Conservation (phyloP, 768 basidiomycete genomes). For the Trametes elegans region DNA sequence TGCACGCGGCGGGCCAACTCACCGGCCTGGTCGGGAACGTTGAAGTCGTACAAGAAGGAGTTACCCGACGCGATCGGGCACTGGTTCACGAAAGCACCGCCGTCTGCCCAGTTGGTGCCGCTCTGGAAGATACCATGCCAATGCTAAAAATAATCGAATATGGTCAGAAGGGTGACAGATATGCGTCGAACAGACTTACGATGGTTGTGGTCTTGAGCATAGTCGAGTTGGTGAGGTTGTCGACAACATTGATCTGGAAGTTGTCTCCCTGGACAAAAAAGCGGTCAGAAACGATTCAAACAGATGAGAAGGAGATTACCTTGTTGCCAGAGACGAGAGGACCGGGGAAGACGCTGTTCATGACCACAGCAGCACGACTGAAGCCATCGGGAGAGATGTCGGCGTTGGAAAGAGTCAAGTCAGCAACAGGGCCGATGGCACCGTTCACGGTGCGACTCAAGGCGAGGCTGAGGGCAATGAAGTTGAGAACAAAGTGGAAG, state of each 20-base stretch:
- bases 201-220: slow-evolving; percentile 14
- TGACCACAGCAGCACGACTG: slow-evolving; percentile 33
- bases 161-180: background rate
- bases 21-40: slow-evolving; percentile 24
- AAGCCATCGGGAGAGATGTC: slow-evolving; percentile 31
- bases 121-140: slow-evolving; percentile 50
- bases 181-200: background rate
- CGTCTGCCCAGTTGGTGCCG: slow-evolving; percentile 43
- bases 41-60: slow-evolving; percentile 39
- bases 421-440: slow-evolving; percentile 11
- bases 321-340: slow-evolving; percentile 6
- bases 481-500: too few species aligned
- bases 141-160: slow-evolving; percentile 8
- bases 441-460: background rate
- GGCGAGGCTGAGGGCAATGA: background rate
- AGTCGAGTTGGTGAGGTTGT: slow-evolving; percentile 10
- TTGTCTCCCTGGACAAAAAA: slow-evolving; percentile 24
- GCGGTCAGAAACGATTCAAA: too few species aligned
- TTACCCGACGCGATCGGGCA: slow-evolving; percentile 32
- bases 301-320: too few species aligned
- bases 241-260: slow-evolving; percentile 15
- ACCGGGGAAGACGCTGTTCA: slow-evolving; percentile 16
- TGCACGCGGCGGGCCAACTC: background rate
- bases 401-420: slow-evolving; percentile 27
- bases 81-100: slow-evolving; percentile 42